These are phyloP conservation scores for Aquilaria yunnanensis DNA, from an alignment of 345 rosid genomes.

Conservation along the genomic window DNA sequence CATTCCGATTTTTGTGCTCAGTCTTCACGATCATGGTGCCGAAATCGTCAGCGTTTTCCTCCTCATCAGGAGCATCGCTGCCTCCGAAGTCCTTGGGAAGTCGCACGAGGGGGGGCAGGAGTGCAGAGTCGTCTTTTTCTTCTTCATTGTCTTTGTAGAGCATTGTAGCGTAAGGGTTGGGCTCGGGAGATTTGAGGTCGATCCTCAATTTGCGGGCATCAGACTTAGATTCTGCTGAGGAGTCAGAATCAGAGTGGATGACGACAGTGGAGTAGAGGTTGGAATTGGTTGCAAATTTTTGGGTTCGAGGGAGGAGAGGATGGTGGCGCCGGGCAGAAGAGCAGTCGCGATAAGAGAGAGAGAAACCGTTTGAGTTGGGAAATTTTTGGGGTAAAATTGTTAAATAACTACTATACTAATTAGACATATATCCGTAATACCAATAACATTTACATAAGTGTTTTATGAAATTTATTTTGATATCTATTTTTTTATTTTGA, in stretches of 20 bases:
- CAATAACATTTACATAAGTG: no score
- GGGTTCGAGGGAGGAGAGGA: conserved; percentile 33
- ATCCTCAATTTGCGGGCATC: conserved; percentile 22
- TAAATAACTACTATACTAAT: no score
- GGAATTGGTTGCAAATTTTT: conserved; percentile 36
- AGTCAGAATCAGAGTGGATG: conserved; percentile 43
- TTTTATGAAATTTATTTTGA: no score
- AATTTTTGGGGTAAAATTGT: no score
- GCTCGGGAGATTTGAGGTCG: conserved; percentile 6
- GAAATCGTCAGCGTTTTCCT: conserved; percentile 34
- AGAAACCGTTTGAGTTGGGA: no score
- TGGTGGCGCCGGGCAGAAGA: conserved; percentile 5
- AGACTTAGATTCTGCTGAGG: conserved; percentile 32
- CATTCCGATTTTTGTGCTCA: no score
- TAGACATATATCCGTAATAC: no score
- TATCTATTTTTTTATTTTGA: no score
- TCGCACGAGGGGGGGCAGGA: conserved; percentile 85
- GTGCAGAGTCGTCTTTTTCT: conserved; percentile 62
- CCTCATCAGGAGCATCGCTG: conserved; percentile 56
- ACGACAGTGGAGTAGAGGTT: conserved; percentile 51
- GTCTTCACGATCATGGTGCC: conserved; percentile 72
- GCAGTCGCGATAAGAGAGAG: no score
- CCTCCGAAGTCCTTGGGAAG: conserved; percentile 91
- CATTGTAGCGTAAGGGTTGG: conserved; percentile 43
- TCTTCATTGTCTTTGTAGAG: conserved; percentile 42